A percentile compares a stretch with the other conserved stretches of the same genome.
phyloP scores from a whole-genome alignment of 2,329 filamentous ascomycete species.

The Aspergillus flavus region DNA sequence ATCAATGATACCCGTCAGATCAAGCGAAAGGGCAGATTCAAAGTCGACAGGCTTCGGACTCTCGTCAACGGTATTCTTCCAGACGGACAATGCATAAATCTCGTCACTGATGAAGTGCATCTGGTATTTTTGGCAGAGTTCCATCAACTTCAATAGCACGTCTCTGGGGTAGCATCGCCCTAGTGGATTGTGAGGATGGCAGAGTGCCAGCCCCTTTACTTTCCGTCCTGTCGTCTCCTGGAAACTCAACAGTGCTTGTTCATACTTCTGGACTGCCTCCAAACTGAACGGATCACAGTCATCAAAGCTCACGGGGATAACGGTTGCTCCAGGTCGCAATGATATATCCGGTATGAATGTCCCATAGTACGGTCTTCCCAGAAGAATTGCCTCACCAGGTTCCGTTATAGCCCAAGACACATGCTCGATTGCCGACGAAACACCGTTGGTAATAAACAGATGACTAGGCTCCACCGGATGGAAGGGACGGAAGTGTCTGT shows the following conservation, averaged over 20 bases:
- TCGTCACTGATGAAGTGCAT: slow-evolving; percentile 62
- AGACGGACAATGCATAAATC: slow-evolving; percentile 60
- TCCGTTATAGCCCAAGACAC: slow-evolving; percentile 36
- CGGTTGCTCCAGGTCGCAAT: slow-evolving; percentile 44
- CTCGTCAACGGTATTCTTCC: slow-evolving; percentile 34
- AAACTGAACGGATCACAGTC: slow-evolving; percentile 48
- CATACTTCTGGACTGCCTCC: slow-evolving; percentile 48
- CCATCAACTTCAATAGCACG: slow-evolving; percentile 41
- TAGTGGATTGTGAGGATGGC: slow-evolving; percentile 57
- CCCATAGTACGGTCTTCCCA: slow-evolving; percentile 48
- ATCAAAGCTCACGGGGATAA: slow-evolving; percentile 50
- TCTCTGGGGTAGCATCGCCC: slow-evolving; percentile 47
- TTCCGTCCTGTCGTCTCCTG: slow-evolving; percentile 41
- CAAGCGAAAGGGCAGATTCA: slow-evolving; percentile 50
- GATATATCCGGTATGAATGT: slow-evolving; percentile 52
- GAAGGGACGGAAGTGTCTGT: slow-evolving; percentile 32
- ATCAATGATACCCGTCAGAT: slow-evolving; percentile 50
- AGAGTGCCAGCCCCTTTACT: slow-evolving; percentile 54
- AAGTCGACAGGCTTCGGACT: slow-evolving; percentile 33
- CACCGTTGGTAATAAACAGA: slow-evolving; percentile 38
- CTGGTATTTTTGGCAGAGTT: slow-evolving; percentile 52
- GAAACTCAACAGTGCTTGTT: slow-evolving; percentile 42
- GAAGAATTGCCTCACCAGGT: slow-evolving; percentile 38
- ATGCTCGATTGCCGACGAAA: slow-evolving; percentile 40
- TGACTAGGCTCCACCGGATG: slow-evolving; percentile 29